Base-by-base conservation (phyloP, 2,329 filamentous ascomycete genomes). In the Coniosporium tulheliwenetii region DNA sequence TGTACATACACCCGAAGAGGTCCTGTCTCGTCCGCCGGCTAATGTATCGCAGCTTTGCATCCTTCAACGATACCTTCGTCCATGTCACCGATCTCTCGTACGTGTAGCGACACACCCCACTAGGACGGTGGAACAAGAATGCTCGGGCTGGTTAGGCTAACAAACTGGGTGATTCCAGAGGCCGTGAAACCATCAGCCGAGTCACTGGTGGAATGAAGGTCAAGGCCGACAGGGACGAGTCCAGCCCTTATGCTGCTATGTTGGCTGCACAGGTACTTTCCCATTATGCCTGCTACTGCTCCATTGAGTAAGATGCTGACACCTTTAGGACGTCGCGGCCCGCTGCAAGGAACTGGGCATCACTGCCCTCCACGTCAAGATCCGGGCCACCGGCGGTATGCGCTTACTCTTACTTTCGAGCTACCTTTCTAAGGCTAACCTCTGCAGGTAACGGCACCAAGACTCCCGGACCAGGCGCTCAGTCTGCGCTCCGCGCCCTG, bases 151-250 rank as follows among this genome's bases (percentile, higher is more conserved):
- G 19, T 26, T 26, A 71, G 69, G 70, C 76, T 80, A 70, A 81
- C 71, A 62, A 66, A 62, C 66, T 75, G 71, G 71, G 70, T 77
- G 71, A 76, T 77, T 75, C 66, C 74, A 93, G 85, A 73, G 91
- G 91, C 73, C 91, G 91, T 72, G 91, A 98, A 83, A 98, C 93
- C 73, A 95, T 98, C 75, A 85, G 79, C 79, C 87, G 91, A 85
- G 89, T 98, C 57, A 98, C 93, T 61, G 91, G 93, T 75, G 93
- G 93, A 65, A 98, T 98, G 91, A 98, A 98, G 79, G 91, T 98
- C 79, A 98, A 98, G 83, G 87, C 87, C 70, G 87, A 98, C 65
- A 89, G 91, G 78, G 91, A 98, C 74, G 91, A 98, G 77, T 96
- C 89, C 61, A 96, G 91, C 56, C 91, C 91, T 60, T 98, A 98